Evolutionary conservation across 2,329 filamentous ascomycete genomes (phyloP), one percentile per base, ranked within the genome.

Genomic region (Ophiostoma piceae): DNA sequence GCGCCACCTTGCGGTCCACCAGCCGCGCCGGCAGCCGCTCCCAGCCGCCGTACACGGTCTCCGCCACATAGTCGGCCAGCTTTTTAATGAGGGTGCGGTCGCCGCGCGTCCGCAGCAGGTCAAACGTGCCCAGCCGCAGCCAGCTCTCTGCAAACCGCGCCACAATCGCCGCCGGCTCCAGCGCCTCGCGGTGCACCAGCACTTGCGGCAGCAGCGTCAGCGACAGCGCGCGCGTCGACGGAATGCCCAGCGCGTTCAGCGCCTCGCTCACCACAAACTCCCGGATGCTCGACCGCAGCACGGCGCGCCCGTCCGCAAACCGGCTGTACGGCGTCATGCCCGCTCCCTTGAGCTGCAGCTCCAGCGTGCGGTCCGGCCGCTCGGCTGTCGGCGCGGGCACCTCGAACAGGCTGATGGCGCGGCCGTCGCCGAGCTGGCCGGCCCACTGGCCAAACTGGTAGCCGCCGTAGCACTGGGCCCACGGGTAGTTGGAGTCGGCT

Each of bases 381-480:
- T 54, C 12, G 51, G 54, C 32, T 5, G 67, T 37, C 88, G 76
- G 94, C 2, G 68, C 96, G 5, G 88, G 94, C 32, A 89, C 87
- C 79, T 99, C 95, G 76, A 98, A 98, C 1, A 99, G 83, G 47
- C 92, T 96, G 74, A 99, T 98, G 39, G 94, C 95, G 69, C 95
- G 87, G 51, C 95, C 95, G 77, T 99, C 95, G 60, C 95, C 95
- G 0, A 99, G 87, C 79, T 99, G 95, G 6, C 95, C 94, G 3
- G 95, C 95, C 94, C 94, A 99, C 74, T 91, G 88, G 6, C 95
- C 95, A 77, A 89, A 88, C 76, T 88, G 84, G 76, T 85, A 88
- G 70, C 94, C 94, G 70, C 95, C 95, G 78, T 99, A 99, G 81
- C 95, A 98, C 80, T 99, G 95, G 41, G 95, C 94, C 95, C 95